Percentiles rank a stretch among this genome's conserved stretches.
phyloP scores from a whole-genome alignment of 2,329 filamentous ascomycete species.

The Ophiobolus disseminans region DNA sequence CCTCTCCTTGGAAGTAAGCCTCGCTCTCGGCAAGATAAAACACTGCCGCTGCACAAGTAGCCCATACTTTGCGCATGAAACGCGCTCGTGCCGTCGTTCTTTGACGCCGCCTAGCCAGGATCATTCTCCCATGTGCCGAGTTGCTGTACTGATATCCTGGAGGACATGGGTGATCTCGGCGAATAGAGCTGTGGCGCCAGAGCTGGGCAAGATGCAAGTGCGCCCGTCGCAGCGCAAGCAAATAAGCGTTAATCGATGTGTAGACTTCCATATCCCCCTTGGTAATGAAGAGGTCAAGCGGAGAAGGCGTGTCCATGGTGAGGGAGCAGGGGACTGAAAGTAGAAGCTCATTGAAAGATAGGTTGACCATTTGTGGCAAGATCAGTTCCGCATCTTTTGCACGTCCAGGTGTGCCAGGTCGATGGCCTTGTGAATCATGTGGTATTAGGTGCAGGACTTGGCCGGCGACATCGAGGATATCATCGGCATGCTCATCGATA shows the following conservation, averaged over 20 bases:
- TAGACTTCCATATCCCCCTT: slow-evolving; percentile 79
- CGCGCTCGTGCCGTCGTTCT: slow-evolving; percentile 69
- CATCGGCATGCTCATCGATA: slow-evolving; percentile 76
- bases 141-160: slow-evolving; percentile 69
- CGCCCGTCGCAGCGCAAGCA: slow-evolving; percentile 83
- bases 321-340: slow-evolving; percentile 78
- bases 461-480: slow-evolving; percentile 81
- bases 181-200: slow-evolving; percentile 83
- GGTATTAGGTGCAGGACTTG: slow-evolving; percentile 74
- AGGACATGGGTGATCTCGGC: slow-evolving; percentile 78
- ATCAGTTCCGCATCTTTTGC: slow-evolving; percentile 40
- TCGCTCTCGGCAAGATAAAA: slow-evolving; percentile 90
- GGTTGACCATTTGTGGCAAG: slow-evolving; percentile 48
- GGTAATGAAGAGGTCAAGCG: slow-evolving; percentile 86
- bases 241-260: slow-evolving; percentile 83
- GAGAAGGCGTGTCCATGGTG: slow-evolving; percentile 74
- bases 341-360: slow-evolving; percentile 79
- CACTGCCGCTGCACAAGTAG: slow-evolving; percentile 82
- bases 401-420: slow-evolving; percentile 52
- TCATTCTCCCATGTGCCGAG: slow-evolving; percentile 65
- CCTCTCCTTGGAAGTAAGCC: slow-evolving; percentile 87
- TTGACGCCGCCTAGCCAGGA: slow-evolving; percentile 67
- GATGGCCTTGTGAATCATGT: slow-evolving; percentile 53
- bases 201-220: slow-evolving; percentile 84
- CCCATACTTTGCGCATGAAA: slow-evolving; percentile 85